Conservation (phyloP, 2,329 filamentous ascomycete genomes). For the Penicillium sp. region DNA sequence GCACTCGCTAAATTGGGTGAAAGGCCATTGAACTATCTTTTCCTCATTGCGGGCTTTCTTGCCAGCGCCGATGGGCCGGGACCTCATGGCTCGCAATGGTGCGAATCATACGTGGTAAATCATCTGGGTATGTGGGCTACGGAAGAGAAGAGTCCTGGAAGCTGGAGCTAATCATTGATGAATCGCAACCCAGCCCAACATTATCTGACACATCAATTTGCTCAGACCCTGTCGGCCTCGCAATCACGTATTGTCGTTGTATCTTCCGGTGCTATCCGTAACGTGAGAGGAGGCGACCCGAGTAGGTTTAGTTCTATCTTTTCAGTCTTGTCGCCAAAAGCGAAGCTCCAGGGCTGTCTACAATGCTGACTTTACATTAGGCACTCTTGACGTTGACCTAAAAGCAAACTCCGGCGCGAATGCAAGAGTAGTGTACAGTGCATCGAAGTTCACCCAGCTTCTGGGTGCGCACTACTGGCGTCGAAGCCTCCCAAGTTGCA, state of each 20-base stretch:
- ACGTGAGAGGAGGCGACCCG: constrained; percentile 17
- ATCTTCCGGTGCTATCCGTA: constrained; percentile 24
- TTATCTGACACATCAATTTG: constrained; percentile 18
- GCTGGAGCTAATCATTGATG: not conserved
- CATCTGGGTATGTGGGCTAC: constrained; percentile 19
- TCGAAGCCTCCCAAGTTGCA: constrained; percentile 19
- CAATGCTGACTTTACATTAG: constrained; percentile 5
- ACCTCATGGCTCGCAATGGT: constrained; percentile 25
- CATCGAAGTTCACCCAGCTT: constrained; percentile 23
- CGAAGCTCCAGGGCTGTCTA: not conserved
- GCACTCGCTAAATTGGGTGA: constrained; percentile 16
- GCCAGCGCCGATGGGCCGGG: constrained; percentile 16
- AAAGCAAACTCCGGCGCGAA: constrained; percentile 22
- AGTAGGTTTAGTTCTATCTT: constrained; percentile 8
- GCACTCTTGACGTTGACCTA: constrained; percentile 20
- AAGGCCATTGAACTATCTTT: constrained; percentile 16
- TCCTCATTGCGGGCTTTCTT: constrained; percentile 18
- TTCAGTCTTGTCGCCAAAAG: not conserved
- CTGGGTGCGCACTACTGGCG: constrained; percentile 26
- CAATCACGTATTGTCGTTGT: constrained; percentile 22
- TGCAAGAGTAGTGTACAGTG: constrained; percentile 18
- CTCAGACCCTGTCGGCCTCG: constrained; percentile 16
- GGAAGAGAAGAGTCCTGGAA: not conserved
- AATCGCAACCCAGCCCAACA: constrained; percentile 14
- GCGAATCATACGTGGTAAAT: constrained; percentile 21